Evolutionary conservation across 176 grass and related monocot species (phyloP), one percentile per base, ranked within the genome.

Genomic region (Juncus inflexus): DNA sequence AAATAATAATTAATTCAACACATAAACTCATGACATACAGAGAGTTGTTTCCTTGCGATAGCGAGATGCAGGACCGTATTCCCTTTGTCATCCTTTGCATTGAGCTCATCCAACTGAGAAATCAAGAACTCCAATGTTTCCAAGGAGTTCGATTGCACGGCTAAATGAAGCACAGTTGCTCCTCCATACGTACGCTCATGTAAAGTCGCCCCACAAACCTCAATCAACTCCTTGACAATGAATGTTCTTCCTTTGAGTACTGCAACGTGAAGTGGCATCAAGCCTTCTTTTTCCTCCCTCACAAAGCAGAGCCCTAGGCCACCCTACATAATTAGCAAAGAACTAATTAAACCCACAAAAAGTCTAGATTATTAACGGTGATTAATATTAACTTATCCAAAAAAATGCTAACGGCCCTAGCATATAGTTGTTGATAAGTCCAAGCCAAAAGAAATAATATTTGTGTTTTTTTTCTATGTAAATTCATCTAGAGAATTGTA

Each of bases 61-160:
- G 62, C 62, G 42, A 65, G 62, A 47, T 65, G 62, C 62, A 65
- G 38, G 19, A 65, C 38, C 11, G 62, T 65, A 65, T 65, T 65
- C 41, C 62, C 62, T 13, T 65, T 65, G 9, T 40, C 35, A 38
- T 65, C 14, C 35, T 65, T 65, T 40, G 54, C 54, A 57, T 57
- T 57, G 5, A 57, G 11, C 8, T 35, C 52, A 63, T 53, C 57
- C 2, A 13, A 2, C 12, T 43, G 5, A 9, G 42, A 7, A 7
- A 63, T 35, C 57, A 74, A 50, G 7, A 63, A 53, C 41, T 74
- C 36, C 3, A 63, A 3, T 7, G 15, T 13, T 2, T 53, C 58
- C 14, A 52, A 50, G 7, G 40, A 38, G 14, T 74, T 61, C 2
- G 50, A 74, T 63, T 37, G 52, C 57, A 63, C 56, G 15, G 69